Evolutionary conservation across 2,329 filamentous ascomycete genomes (phyloP).

Genomic region (Ophiostoma australiae): DNA sequence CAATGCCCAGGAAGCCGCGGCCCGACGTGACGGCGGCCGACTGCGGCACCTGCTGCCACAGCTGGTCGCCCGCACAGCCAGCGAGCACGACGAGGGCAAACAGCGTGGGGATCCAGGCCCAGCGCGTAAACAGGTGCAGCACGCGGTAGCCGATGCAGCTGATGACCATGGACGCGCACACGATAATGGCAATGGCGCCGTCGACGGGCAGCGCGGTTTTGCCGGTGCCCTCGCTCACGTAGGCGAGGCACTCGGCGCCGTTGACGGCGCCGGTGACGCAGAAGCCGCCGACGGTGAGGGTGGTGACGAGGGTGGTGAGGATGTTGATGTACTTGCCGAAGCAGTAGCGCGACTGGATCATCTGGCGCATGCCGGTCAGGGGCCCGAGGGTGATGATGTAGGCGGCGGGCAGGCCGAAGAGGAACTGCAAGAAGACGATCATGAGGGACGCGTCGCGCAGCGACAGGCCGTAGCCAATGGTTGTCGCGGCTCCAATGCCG

Average conservation of each 20-base stretch:
- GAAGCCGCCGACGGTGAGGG: constrained; percentile 58
- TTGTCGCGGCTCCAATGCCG: constrained; percentile 51
- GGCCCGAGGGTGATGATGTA: constrained; percentile 56
- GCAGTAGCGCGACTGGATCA: constrained; percentile 59
- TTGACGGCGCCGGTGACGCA: constrained; percentile 56
- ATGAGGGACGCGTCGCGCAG: constrained; percentile 54
- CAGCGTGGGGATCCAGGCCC: constrained; percentile 26
- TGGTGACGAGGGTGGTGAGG: constrained; percentile 55
- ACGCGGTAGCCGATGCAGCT: constrained; percentile 26
- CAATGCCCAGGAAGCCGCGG: constrained; percentile 52
- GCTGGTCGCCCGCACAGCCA: constrained; percentile 23
- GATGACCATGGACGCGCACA: constrained; percentile 28
- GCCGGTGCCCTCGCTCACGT: constrained; percentile 30
- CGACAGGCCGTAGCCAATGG: constrained; percentile 42
- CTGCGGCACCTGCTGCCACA: constrained; percentile 15
- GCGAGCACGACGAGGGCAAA: constrained; percentile 24
- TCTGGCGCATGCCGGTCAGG: constrained; percentile 59
- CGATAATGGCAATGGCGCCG: constrained; percentile 54
- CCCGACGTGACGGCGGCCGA: constrained; percentile 21
- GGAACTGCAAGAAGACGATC: constrained; percentile 59
- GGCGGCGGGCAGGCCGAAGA: constrained; percentile 50
- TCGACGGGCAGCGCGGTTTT: constrained; percentile 41
- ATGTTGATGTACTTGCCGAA: constrained; percentile 57
- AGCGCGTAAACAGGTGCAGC: constrained; percentile 26
- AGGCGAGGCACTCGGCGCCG: constrained; percentile 50